phyloP scores from a whole-genome alignment of 2,329 filamentous ascomycete species.

The Ilyonectria sp. region DNA sequence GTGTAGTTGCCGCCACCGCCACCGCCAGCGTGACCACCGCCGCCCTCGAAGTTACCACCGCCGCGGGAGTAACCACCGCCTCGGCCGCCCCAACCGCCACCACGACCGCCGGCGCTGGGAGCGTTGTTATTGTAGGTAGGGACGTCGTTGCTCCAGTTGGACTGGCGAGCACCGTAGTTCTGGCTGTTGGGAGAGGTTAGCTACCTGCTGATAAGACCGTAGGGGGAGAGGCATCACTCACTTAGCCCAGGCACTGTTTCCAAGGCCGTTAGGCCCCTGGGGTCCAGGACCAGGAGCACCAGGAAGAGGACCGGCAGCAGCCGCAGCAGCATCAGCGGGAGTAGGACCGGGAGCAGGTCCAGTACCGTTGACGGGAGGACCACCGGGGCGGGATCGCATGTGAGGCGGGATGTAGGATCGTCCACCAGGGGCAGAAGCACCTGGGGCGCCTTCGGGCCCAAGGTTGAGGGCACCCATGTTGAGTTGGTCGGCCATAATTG shows the following conservation, averaged over 20 bases:
- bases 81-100: constrained; percentile 54
- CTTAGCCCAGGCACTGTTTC: constrained; percentile 76
- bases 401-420: constrained; percentile 91
- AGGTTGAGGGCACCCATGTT: constrained; percentile 85
- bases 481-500: constrained; percentile 85
- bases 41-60: constrained; percentile 58
- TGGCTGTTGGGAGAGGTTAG: constrained; percentile 45
- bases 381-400: constrained; percentile 71
- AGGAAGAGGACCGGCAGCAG: constrained; percentile 33
- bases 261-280: constrained; percentile 64
- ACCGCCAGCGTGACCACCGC: constrained; percentile 79
- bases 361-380: constrained; percentile 57
- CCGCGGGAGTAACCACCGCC: constrained; percentile 55
- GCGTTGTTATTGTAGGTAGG: constrained; percentile 50
- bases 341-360: constrained; percentile 35
- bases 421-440: constrained; percentile 47
- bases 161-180: constrained; percentile 54
- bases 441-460: constrained; percentile 58
- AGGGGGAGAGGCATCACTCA: constrained; percentile 56
- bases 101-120: constrained; percentile 49
- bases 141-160: constrained; percentile 53
- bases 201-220: not conserved
- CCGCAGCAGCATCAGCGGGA: constrained; percentile 32
- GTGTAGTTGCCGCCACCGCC: constrained; percentile 68
- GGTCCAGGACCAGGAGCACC: constrained; percentile 37